Base-by-base conservation (phyloP, 768 basidiomycete genomes). In the Mycena kentingensis region DNA sequence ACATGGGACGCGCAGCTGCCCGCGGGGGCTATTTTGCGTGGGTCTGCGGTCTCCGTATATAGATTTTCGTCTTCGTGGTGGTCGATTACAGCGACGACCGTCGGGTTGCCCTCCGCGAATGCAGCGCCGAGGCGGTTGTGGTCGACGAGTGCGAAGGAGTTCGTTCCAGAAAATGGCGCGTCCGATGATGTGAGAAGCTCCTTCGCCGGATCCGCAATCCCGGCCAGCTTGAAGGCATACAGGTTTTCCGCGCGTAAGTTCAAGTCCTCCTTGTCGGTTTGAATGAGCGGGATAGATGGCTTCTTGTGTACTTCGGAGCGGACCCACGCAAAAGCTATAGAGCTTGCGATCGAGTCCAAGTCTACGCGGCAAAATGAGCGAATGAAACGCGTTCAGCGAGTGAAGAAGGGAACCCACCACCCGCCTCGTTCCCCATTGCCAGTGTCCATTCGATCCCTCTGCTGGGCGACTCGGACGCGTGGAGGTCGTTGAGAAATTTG, bases 351-450 rank as follows among this genome's bases (percentile, higher is more conserved):
- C 4, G 85, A 86, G 71, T 99, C 97, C 28, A 98, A 82, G 69
- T 99, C 96, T 98, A 54, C 3, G 24, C 11, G 42, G n/a, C 28
- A 36, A 37, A 43, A 41, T 37, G 28, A 46, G 32, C 29, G 27
- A 19, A 46, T 11, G 21, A 26, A 18, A 34, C 12, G 41, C 25
- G 26, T n/a, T 28, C n/a, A 13, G 32, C 29, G 19, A 46, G 34
- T 18, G 22, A 45, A 35, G 24, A 46, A 32, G 51, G 52, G n/a
- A n/a, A n/a, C n/a, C n/a, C 66, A 95, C 96, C 96, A 63, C 95
- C 95, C 13, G 96, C 93, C 70, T 98, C 96, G 67, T 99, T 99
- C 0, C 96, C 95, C 85, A 94, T 90, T 0, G 85, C 88, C 5
- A 97, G 76, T 0, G 83, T 87, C 95, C 94, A 98, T 41, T 83